Evolutionary conservation across 2,329 filamentous ascomycete species (phyloP), one percentile per base, ranked within the genome.

Genomic region (Claviceps sp.): DNA sequence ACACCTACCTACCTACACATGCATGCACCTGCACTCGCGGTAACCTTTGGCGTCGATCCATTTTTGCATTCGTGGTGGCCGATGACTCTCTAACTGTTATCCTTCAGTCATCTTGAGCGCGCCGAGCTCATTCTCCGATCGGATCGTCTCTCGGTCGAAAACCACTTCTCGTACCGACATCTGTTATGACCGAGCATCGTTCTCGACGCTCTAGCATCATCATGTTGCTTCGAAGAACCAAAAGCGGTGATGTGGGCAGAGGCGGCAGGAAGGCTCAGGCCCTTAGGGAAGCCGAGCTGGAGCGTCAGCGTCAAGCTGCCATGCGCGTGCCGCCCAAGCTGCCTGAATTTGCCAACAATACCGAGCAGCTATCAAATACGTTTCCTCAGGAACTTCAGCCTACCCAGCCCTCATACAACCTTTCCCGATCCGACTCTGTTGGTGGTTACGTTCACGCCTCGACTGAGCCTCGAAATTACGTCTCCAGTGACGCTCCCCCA

Each of bases 171-270:
- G 57, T 57, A 51, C 45, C 54, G 55, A 55, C 52, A 42, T 53
- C 52, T 53, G 52, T 57, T 55, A 67, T 60, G 58, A 66, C 65
- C 61, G 65, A 59, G 59, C 55, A 58, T 34, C 52, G 45, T 51
- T 59, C 62, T 58, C 65, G 61, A 57, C 65, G 64, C 53, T 61
- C 74, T 58, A 76, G 71, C 61, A 70, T 78, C 68, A 73, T 73
- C 61, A 76, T 77, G 68, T 77, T 86, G 63, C 75, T 86, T 56
- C 77, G 81, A 67, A 79, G 83, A 59, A 78, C 77, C 64, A 86
- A 85, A 64, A 85, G 82, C 53, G 77, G 77, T 55, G 82, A 86
- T 57, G 65, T 85, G 53, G 75, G 74, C 59, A 79, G 78, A 59
- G 72, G 71, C 57, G 73, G 72, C 66, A 81, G 76, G 67, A 84